phyloP scores from a whole-genome alignment of 2,329 filamentous ascomycete species.

The Penicillium sp. region DNA sequence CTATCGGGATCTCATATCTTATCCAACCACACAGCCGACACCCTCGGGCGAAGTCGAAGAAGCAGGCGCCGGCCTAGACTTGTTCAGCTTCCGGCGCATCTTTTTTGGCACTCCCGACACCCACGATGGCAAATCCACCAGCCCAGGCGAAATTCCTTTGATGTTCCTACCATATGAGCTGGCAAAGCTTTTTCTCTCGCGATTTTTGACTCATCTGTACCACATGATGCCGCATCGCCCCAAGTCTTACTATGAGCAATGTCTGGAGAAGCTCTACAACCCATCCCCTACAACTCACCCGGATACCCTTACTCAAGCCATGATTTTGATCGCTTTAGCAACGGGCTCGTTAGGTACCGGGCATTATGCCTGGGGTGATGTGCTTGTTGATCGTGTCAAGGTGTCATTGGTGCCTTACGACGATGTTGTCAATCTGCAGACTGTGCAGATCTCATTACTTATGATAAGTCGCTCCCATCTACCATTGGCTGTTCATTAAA shows the following conservation, averaged over 20 bases:
- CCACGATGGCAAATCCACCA: conserved; percentile 31
- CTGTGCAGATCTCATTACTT: conserved; percentile 46
- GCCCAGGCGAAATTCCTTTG: conserved; percentile 26
- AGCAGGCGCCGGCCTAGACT: conserved; percentile 41
- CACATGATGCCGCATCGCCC: conserved; percentile 41
- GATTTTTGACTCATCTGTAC: conserved; percentile 48
- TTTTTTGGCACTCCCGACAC: conserved; percentile 46
- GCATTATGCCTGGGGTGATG: conserved; percentile 44
- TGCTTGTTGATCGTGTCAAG: conserved; percentile 49
- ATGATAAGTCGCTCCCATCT: conserved; percentile 46
- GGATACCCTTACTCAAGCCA: conserved; percentile 41
- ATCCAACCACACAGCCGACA: conserved; percentile 19
- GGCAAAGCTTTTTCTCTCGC: conserved; percentile 42
- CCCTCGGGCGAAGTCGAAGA: conserved; percentile 40
- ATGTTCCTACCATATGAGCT: conserved; percentile 45
- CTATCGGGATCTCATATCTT: conserved; percentile 36
- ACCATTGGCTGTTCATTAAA: not conserved
- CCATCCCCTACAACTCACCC: conserved; percentile 33
- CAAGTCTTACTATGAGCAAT: conserved; percentile 38
- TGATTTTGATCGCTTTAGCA: conserved; percentile 43
- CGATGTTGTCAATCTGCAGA: conserved; percentile 50
- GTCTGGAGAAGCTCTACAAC: conserved; percentile 40
- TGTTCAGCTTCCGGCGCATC: conserved; percentile 42
- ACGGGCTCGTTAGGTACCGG: conserved; percentile 43
- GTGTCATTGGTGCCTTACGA: conserved; percentile 41